Evolutionary conservation across 306 rosid species (phyloP).

Genomic region (Styphnolobium japonicum): DNA sequence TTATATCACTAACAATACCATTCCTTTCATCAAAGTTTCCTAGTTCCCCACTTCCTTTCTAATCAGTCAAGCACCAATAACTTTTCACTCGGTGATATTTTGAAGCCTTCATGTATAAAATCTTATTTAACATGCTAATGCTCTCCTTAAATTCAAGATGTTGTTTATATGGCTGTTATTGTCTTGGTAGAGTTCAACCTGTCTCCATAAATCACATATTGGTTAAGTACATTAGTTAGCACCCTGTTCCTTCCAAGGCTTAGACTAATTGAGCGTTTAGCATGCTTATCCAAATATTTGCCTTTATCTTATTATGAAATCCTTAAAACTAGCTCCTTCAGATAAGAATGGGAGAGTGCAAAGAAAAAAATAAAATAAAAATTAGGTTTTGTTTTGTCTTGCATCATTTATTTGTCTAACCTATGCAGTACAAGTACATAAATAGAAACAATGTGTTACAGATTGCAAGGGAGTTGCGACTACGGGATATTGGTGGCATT

Average conservation of each 20-base stretch:
- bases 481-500: constrained; percentile 97
- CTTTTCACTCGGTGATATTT: not conserved
- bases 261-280: not conserved
- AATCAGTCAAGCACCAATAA: not conserved
- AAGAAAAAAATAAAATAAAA: not conserved
- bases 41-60: not conserved
- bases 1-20: too few species aligned
- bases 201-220: not conserved
- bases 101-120: not conserved
- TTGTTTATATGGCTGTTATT: not conserved
- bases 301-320: not conserved
- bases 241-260: not conserved
- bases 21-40: not conserved
- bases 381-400: not conserved
- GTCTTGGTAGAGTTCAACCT: not conserved
- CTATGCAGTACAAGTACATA: constrained; percentile 16
- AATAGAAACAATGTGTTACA: constrained; percentile 44
- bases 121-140: not conserved
- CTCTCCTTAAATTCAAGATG: not conserved
- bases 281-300: not conserved
- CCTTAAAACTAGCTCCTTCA: not conserved
- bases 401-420: not conserved
- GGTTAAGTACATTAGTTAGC: not conserved
- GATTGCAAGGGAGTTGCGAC: constrained; percentile 94
- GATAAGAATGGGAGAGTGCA: not conserved